Evolutionary conservation across 371 early-diverging fungal genomes (phyloP), one percentile per base, ranked within the genome.

Genomic region (Dinochytrium kinnereticum): DNA sequence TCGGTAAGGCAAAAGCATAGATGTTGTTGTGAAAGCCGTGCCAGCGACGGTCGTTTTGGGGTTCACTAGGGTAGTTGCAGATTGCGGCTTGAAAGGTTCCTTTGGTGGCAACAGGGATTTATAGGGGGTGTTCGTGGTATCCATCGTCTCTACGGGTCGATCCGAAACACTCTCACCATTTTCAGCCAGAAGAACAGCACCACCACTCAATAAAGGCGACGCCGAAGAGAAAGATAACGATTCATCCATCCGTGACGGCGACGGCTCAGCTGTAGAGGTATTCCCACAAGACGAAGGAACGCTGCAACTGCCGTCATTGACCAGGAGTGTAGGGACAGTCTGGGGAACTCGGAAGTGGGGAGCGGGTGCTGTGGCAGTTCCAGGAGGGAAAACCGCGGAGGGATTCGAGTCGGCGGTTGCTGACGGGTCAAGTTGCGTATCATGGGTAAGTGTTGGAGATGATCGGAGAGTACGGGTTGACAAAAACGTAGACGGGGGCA

Each of bases 241-340:
- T 13, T 44, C 44, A 19, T 44, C 44, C 19, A 44, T 44, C 19
- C 44, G 7, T 19, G 19, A 44, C 7, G 44, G 19, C 7, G 19
- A 7, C 7, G 44, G 44, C 13, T 44, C 44, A 13, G 19, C 10
- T 7, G 61, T 34, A 5, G 61, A 61, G 34, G 26, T 3, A 34
- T 34, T 28, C 15, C 61, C 61, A 24, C 7, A 34, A 7, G 61
- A 61, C 19, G 61, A 61, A 2, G 36, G 5, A 37, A 61, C 36
- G 61, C 61, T 61, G n/a, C n/a, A n/a, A n/a, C n/a, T n/a, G 7
- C 61, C 61, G 24, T 61, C 61, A 24, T 61, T 61, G 13, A 61
- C 61, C 3, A 61, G 61, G 15, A 61, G 24, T 24, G 31, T 31
- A 2, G 61, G 61, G 26, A 53, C 61, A 7, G 61, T 61, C 7